Conservation (phyloP, 2,329 filamentous ascomycete species). For the Colletotrichum acutatum region DNA sequence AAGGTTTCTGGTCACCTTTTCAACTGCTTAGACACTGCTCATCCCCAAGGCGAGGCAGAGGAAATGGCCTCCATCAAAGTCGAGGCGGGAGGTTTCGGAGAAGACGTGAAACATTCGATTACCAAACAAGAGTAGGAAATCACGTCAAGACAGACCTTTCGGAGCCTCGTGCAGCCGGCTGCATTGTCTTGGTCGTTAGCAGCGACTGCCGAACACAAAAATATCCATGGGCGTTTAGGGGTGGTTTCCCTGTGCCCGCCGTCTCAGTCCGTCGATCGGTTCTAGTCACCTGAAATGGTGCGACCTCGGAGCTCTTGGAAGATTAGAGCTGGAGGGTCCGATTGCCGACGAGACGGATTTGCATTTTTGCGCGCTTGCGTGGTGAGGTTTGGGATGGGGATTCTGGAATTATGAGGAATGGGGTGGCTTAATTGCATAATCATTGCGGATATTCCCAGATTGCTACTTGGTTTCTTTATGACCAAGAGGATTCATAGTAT, state of each 20-base stretch:
- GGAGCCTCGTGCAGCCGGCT: not conserved
- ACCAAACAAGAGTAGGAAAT: no score
- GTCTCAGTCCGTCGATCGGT: conserved; percentile 6
- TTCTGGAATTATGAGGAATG: not conserved
- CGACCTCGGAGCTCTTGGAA: conserved; percentile 21
- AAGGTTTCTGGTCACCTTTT: conserved; percentile 8
- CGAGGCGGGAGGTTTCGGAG: not conserved
- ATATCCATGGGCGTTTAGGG: conserved; percentile 7
- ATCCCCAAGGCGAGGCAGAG: not conserved
- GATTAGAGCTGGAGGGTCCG: conserved; percentile 15
- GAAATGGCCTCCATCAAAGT: not conserved
- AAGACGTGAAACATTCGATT: not conserved
- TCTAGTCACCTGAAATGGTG: conserved; percentile 18
- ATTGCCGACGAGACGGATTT: conserved; percentile 1
- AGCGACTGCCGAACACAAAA: not conserved
- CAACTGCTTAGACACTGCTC: not conserved
- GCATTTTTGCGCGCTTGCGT: not conserved
- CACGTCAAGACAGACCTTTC: not conserved
- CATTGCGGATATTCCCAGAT: conserved; percentile 1
- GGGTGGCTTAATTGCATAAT: not conserved
- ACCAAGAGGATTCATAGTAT: not conserved
- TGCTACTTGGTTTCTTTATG: not conserved
- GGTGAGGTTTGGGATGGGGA: not conserved
- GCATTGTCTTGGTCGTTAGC: not conserved
- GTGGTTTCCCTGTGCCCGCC: conserved; percentile 19